Conservation (phyloP, 2,329 filamentous ascomycete genomes). For the Spiromastix sp. region DNA sequence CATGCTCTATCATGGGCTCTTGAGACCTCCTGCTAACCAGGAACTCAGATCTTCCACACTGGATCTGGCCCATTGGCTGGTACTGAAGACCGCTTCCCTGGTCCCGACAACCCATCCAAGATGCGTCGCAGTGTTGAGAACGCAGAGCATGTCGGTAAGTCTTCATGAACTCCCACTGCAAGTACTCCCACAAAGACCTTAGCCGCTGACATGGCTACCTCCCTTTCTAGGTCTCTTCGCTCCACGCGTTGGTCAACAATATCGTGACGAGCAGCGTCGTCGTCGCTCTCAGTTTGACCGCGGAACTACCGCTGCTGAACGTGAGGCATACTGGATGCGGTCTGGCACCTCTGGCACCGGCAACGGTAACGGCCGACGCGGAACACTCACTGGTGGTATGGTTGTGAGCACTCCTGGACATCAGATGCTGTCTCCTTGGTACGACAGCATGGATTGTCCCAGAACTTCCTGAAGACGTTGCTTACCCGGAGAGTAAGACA, state of each 20-base stretch:
- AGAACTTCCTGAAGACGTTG: no score
- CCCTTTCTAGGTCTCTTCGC: slow-evolving; percentile 59
- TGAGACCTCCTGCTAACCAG: slow-evolving; percentile 37
- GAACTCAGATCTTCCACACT: slow-evolving; percentile 45
- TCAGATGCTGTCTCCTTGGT: background rate
- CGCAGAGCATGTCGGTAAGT: slow-evolving; percentile 69
- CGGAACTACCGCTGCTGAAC: slow-evolving; percentile 61
- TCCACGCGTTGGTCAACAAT: slow-evolving; percentile 63
- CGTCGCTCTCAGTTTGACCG: slow-evolving; percentile 72
- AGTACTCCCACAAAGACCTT: no score
- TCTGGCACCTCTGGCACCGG: slow-evolving; percentile 6
- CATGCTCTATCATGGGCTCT: background rate
- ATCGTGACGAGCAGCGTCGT: slow-evolving; percentile 64
- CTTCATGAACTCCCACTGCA: slow-evolving; percentile 1
- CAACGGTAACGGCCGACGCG: background rate
- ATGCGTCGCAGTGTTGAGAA: slow-evolving; percentile 81
- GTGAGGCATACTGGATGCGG: slow-evolving; percentile 34
- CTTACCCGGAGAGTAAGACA: no score
- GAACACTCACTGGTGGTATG: background rate
- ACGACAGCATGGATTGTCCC: background rate
- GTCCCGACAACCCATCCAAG: slow-evolving; percentile 75
- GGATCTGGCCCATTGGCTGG: slow-evolving; percentile 47
- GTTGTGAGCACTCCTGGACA: background rate
- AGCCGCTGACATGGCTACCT: slow-evolving; percentile 9
- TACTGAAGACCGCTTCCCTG: slow-evolving; percentile 63